Evolutionary conservation across 2,329 filamentous ascomycete genomes (phyloP), one percentile per base, ranked within the genome.

Genomic region (Cladosporium sp.): DNA sequence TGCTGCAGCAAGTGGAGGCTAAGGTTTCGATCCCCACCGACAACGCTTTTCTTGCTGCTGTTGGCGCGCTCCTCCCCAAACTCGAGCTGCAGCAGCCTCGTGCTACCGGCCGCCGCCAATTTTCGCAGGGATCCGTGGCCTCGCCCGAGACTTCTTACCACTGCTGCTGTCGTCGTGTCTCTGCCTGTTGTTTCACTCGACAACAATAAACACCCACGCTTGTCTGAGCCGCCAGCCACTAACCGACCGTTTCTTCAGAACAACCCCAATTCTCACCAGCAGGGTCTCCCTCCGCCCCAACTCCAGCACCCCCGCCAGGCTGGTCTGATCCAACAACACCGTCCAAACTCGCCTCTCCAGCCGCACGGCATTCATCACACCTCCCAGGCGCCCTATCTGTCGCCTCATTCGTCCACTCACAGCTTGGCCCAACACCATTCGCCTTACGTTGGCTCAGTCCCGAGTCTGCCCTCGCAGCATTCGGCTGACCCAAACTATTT

Each of bases 401-500:
- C 62, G 62, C 60, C 60, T 51, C 87, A 91, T 81, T 84, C 88
- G 70, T 82, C 89, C 72, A 85, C 86, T 72, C 82, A 86, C 72
- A 80, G 82, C 69, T 75, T 81, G 34, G 77, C 81, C 59, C 83
- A 84, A 67, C 83, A 85, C 68, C 82, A 81, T 59, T 81, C 83
- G 65, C 80, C 82, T n/a, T 95, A 95, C 79, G 87, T 89, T 69
- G 85, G 88, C 69, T 83, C 88, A 65, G 83, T 85, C 70, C 88
- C 89, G 76, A 83, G 85, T 26, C 81, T 84, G 65, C 86, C 82
- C 74, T 84, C 85, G 53, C 89, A 89, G 74, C 83, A 85, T 74
- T 79, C 85, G 58, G 86, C 88, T 74, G 91, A 96, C 71, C 81
- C 91, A 61, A 85, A 88, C 54, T 88, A 86, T 73, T 96, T 94